These are phyloP conservation scores for Myriosclerotinia curreyana DNA, from an alignment of 2,329 filamentous ascomycete species.

Conservation along the genomic window DNA sequence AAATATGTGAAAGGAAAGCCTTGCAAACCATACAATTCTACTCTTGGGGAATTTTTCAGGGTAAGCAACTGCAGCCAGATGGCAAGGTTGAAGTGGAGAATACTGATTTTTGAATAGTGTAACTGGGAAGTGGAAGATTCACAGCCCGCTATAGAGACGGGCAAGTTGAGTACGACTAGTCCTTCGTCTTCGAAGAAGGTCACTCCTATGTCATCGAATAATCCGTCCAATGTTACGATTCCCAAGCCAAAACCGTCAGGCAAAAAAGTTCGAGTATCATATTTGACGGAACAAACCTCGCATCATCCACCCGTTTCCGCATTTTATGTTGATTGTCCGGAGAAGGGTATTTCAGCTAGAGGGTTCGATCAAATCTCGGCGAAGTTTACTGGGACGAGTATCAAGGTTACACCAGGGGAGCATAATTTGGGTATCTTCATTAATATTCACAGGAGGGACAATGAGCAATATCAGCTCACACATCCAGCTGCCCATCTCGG, in stretches of 20 bases:
- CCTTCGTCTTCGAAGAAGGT: conserved; percentile 18
- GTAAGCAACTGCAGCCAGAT: conserved; percentile 48
- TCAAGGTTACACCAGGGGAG: conserved; percentile 86
- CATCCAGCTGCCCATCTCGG: conserved; percentile 93
- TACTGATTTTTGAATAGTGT: conserved; percentile 54
- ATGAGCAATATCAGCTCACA: conserved; percentile 92
- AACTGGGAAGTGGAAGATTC: conserved; percentile 91
- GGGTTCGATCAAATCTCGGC: conserved; percentile 96
- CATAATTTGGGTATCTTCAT: conserved; percentile 97
- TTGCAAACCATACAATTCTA: conserved; percentile 98
- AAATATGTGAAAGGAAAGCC: conserved; percentile 99
- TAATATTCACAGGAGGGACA: conserved; percentile 70
- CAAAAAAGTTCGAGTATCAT: conserved; percentile 77
- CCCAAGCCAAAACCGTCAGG: conserved; percentile 33
- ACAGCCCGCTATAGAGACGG: conserved; percentile 56
- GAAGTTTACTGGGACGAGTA: conserved; percentile 94
- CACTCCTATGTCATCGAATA: conserved; percentile 28
- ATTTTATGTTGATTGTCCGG: conserved; percentile 88
- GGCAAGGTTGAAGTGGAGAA: not conserved
- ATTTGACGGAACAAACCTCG: conserved; percentile 95
- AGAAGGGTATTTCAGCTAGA: conserved; percentile 80
- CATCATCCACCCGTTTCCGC: conserved; percentile 97
- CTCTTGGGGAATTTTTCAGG: conserved; percentile 94
- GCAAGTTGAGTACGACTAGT: conserved; percentile 21
- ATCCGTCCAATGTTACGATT: conserved; percentile 29